These are phyloP conservation scores for Boletus fagicola DNA, from an alignment of 768 basidiomycete species.

Conservation along the genomic window DNA sequence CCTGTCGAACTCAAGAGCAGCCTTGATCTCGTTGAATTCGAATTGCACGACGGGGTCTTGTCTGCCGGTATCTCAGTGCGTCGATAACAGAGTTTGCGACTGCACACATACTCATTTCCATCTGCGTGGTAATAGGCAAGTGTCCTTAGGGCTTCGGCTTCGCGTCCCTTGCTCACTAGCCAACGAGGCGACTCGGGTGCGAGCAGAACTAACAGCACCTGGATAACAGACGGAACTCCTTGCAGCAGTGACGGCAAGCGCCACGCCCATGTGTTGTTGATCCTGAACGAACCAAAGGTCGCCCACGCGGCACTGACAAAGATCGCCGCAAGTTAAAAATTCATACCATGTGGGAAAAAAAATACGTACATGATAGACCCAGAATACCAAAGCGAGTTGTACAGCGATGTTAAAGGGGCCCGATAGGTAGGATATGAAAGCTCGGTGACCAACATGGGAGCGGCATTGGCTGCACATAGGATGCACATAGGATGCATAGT, in stretches of 20 bases:
- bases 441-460: conserved; percentile 82
- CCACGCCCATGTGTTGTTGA: conserved; percentile 72
- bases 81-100: not conserved
- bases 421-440: conserved; percentile 81
- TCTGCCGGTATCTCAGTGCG: conserved; percentile 24
- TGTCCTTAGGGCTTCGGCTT: conserved; percentile 61
- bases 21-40: conserved; percentile 79
- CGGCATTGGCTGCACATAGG: conserved; percentile 51
- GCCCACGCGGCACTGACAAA: conserved; percentile 67
- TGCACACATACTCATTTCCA: conserved; percentile 51
- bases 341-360: not conserved
- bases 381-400: conserved; percentile 87
- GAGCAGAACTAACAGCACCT: conserved; percentile 64
- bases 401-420: conserved; percentile 70
- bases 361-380: conserved; percentile 66
- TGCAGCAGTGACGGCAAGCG: conserved; percentile 76
- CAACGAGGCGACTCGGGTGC: conserved; percentile 83
- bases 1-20: conserved; percentile 70
- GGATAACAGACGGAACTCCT: conserved; percentile 64
- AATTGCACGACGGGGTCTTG: conserved; percentile 67
- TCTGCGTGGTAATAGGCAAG: conserved; percentile 84
- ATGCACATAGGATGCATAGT: conserved; percentile 13
- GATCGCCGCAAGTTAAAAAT: not conserved
- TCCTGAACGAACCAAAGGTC: conserved; percentile 76
- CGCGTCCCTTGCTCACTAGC: conserved; percentile 71